Evolutionary conservation across 768 basidiomycete genomes (phyloP).

Genomic region (Rhodocollybia butyracea): DNA sequence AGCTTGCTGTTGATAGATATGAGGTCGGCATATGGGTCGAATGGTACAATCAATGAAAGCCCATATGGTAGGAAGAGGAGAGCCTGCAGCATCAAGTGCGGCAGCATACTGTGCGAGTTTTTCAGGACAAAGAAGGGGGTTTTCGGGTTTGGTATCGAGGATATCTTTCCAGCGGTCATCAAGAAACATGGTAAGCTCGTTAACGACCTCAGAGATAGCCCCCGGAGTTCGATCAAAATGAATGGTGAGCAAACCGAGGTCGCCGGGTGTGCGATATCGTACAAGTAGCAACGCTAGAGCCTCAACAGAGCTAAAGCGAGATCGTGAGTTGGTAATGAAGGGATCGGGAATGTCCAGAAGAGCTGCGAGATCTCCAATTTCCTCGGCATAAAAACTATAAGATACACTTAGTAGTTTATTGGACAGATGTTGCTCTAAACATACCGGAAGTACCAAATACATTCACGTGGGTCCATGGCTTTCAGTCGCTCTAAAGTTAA

Average conservation of each 20-base stretch:
- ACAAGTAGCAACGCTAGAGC: conserved; percentile 14
- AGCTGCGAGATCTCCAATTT: background rate
- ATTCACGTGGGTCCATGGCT: background rate
- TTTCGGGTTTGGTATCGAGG: conserved; percentile 11
- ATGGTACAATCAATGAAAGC: conserved; percentile 22
- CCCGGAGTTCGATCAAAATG: conserved; percentile 15
- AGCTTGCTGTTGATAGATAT: conserved; percentile 12
- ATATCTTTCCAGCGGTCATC: conserved; percentile 18
- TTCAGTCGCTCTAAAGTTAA: background rate
- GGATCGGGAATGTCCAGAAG: conserved; percentile 8
- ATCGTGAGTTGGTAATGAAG: conserved; percentile 4
- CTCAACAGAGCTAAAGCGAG: conserved; percentile 10
- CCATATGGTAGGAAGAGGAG: background rate
- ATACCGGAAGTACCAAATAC: background rate
- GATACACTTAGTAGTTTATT: background rate
- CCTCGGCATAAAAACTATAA: conserved; percentile 4
- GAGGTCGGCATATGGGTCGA: conserved; percentile 15
- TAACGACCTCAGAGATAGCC: conserved; percentile 18
- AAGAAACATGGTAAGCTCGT: conserved; percentile 10
- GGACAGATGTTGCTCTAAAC: background rate
- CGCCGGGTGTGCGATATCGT: conserved; percentile 11
- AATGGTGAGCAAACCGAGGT: conserved; percentile 11
- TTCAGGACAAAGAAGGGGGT: conserved; percentile 8
- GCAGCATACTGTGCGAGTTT: conserved; percentile 14
- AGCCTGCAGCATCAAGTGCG: conserved; percentile 11